phyloP scores from a whole-genome alignment of 768 basidiomycete species.

The Tricholoma saponaceum region DNA sequence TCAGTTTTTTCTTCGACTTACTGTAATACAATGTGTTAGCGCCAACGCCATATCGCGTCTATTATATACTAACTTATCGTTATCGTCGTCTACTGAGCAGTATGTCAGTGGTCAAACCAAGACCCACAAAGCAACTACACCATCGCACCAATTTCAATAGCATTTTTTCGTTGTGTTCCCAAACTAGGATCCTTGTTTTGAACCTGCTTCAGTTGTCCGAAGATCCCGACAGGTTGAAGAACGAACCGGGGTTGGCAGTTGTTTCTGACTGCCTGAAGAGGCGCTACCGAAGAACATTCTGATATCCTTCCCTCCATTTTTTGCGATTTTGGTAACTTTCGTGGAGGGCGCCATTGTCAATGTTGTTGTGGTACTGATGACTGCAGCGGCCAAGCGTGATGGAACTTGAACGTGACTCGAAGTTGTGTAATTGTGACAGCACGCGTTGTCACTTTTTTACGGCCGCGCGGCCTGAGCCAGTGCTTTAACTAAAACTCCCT shows the following conservation, averaged over 20 bases:
- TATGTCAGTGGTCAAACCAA: background rate
- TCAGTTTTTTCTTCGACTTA: slow-evolving; percentile 1
- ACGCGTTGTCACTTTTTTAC: too few relatives aligned
- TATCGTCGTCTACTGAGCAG: slow-evolving; percentile 15
- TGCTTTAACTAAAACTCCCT: too few relatives aligned
- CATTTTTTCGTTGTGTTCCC: slow-evolving; percentile 14
- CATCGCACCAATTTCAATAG: slow-evolving; percentile 28
- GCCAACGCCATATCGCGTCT: background rate
- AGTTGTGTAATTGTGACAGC: too few relatives aligned
- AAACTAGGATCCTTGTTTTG: too few relatives aligned
- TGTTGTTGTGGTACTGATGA: background rate
- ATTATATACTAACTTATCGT: background rate
- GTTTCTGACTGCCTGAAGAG: slow-evolving; percentile 8
- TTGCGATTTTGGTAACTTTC: slow-evolving; percentile 20
- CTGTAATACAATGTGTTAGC: background rate
- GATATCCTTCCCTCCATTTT: slow-evolving; percentile 31
- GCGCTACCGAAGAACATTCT: slow-evolving; percentile 34
- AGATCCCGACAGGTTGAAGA: background rate
- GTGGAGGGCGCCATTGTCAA: slow-evolving; percentile 15
- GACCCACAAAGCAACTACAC: background rate
- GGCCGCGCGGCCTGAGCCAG: too few relatives aligned
- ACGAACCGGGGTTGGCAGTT: slow-evolving; percentile 4
- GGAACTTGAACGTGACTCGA: too few relatives aligned
- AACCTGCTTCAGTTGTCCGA: background rate
- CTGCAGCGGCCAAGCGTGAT: too few relatives aligned